Evolutionary conservation across 768 basidiomycete species (phyloP), one percentile per base, ranked within the genome.

Genomic region (Suillus plorans): DNA sequence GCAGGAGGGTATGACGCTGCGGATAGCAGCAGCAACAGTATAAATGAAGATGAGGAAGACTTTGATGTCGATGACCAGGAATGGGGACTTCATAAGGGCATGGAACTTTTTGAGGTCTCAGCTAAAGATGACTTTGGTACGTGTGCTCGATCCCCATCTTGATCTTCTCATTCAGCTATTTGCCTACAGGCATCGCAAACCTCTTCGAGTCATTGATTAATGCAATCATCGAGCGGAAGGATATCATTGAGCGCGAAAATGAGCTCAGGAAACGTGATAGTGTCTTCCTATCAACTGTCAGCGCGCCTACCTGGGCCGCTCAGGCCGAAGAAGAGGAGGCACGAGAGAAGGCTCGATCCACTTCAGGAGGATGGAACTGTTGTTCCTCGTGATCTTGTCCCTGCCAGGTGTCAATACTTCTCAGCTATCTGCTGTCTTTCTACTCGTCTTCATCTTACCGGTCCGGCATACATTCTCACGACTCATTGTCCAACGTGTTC

Each of bases 71-170:
- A 79, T 9, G 74, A 74, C 4, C 79, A 79, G 47, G 90, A 90
- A 72, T 92, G 91, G 89, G 90, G 91, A 6, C 81, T 91, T 45
- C 87, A 83, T 72, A 90, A 90, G 73, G 90, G 88, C 66, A 93
- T 95, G 88, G 90, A 91, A 71, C 83, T 96, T 20, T 93, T 92
- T 68, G 93, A 97, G 73, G 93, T 97, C 22, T 95, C 93, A 52
- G 91, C 95, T 61, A 95, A 95, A 77, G 94, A 95, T 70, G 90
- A 92, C 72, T 72, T 79, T 39, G 95, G 94, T 95, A 67, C 86
- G 79, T 60, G 49, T 62, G 70, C 20, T 28, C 22, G 34, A 39
- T 47, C 45, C 56, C 34, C 14, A 22, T 60, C 20, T 60, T 34
- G 3, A 2, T 31, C 13, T 58, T 66, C 49, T 71, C 66, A 63